These are phyloP conservation scores for Trypanosoma boissoni DNA, from an alignment of 208 protist genomes.

Conservation along the genomic window DNA sequence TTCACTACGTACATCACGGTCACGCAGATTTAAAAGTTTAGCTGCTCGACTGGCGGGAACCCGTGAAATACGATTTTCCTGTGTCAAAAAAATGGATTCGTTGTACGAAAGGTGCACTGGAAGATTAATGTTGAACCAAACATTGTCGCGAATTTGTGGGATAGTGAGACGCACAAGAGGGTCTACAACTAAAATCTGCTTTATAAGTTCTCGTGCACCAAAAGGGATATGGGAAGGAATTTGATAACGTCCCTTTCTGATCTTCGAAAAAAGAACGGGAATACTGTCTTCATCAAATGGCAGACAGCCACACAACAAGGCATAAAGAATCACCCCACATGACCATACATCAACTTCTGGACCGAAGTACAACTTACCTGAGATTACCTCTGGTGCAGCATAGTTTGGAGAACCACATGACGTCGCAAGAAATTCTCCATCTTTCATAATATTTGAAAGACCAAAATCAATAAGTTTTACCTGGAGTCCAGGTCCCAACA, in stretches of 20 bases:
- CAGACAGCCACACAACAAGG: conserved; percentile 89
- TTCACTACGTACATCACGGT: conserved; percentile 63
- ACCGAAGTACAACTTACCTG: conserved; percentile 90
- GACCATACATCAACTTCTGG: conserved; percentile 94
- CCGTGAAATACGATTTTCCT: conserved; percentile 72
- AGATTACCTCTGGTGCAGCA: conserved; percentile 93
- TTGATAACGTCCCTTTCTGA: conserved; percentile 85
- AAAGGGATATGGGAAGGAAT: conserved; percentile 60
- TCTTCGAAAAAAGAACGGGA: conserved; percentile 90
- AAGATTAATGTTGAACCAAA: conserved; percentile 85
- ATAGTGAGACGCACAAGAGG: conserved; percentile 87
- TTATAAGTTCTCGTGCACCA: conserved; percentile 75
- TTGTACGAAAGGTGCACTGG: conserved; percentile 78
- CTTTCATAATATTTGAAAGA: conserved; percentile 92
- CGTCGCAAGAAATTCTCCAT: conserved; percentile 88
- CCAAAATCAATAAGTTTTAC: conserved; percentile 96
- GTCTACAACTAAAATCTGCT: conserved; percentile 88
- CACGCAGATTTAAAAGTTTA: conserved; percentile 46
- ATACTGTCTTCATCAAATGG: conserved; percentile 93
- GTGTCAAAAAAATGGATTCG: conserved; percentile 61
- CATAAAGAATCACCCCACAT: conserved; percentile 95
- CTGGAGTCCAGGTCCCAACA: conserved; percentile 84
- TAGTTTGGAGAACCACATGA: conserved; percentile 94
- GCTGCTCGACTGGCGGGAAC: conserved; percentile 61
- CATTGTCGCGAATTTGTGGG: conserved; percentile 86